Base-by-base conservation (phyloP, 768 basidiomycete species). In the Hirschioporus abietinus region DNA sequence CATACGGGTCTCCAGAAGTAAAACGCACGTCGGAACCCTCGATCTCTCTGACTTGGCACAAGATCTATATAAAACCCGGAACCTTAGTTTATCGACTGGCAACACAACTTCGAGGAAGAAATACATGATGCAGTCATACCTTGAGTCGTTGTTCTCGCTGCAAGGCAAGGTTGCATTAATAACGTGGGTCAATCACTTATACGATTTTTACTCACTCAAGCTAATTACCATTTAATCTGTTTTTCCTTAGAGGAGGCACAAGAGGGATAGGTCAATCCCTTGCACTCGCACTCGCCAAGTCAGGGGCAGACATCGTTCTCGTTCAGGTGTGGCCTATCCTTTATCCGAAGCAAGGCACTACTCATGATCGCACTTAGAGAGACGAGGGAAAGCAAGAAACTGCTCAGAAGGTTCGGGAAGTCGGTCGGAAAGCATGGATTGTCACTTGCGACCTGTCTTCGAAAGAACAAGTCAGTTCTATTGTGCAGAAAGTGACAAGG, bases 281-380 rank as follows among this genome's bases (percentile, higher is more conserved):
- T 71, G 84, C 83, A 0, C 67, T 85, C 26, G 83, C 82, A 0
- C 75, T 84, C 36, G 83, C 81, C 23, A 72, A 84, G 70, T 83
- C 83, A 64, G 83, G 84, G 30, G 83, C 83, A 8, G 74, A 78
- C 60, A 73, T 85, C 67, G 80, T 79, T 66, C 79, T 84, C 66
- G 75, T 84, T 60, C 80, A 82, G 35, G 78, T 82, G 35, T 73
- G 73, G 35, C 71, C 72, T 59, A 35, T 74, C 35, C 71, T 77
- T 30, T 30, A 30, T 64, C 67, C 76, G 60, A 80, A 81, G 68
- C 72, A 8, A 25, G 42, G 12, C 42, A 52, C 20, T 20, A 6
- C 42, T 5, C 1, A 52, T 24, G 15, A 36, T 74, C 30, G 77
- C 36, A 73, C 74, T 18, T 74, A 70, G 71, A 68, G 72, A 34